Base-by-base conservation (phyloP, 257 asterid genomes). In the Solanum piurae region DNA sequence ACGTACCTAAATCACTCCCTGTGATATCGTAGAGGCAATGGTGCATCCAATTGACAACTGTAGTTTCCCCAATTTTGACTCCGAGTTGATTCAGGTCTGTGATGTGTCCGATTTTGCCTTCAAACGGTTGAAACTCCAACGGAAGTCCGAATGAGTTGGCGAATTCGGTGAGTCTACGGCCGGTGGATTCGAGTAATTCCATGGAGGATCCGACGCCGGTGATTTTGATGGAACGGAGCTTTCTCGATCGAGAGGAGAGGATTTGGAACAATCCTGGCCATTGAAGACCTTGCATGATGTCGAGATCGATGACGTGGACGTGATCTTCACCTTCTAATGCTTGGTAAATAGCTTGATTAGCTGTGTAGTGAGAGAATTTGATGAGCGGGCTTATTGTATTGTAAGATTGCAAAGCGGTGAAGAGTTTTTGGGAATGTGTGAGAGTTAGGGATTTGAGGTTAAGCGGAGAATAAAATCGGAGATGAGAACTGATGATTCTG, bases 181-280 rank as follows among this genome's bases (percentile, higher is more conserved):
- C 98, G 1, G 98, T 95, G 18, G 98, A 92, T 87, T 66, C 86
- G 21, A 95, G 92, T 16, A 93, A 89, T 18, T 94, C 98, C 80
- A 86, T 91, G 10, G 96, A 94, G 49, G 98, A 91, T 36, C 98
- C 98, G 83, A 95, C 90, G 34, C 95, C 98, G 55, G 98, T 95
- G 91, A 95, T 93, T 42, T 89, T 88, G 49, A 95, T 87, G 18
- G 95, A 92, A 27, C 89, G 91, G 87, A 94, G 86, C 23, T 94
- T 93, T 7, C 93, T 90, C 18, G 96, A 71, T 21, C 94, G 90
- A 37, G 98, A 94, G 27, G 98, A 95, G 75, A 95, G 91, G 87
- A 95, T 95, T 91, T 95, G 98, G 91, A 95, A 95, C 84, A 95
- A 90, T 46, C 98, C 98, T 0, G 99, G 99, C 99, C 99, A 96